These are phyloP conservation scores for Poa annua DNA, from an alignment of 176 grass and related monocot genomes.

Conservation along the genomic window DNA sequence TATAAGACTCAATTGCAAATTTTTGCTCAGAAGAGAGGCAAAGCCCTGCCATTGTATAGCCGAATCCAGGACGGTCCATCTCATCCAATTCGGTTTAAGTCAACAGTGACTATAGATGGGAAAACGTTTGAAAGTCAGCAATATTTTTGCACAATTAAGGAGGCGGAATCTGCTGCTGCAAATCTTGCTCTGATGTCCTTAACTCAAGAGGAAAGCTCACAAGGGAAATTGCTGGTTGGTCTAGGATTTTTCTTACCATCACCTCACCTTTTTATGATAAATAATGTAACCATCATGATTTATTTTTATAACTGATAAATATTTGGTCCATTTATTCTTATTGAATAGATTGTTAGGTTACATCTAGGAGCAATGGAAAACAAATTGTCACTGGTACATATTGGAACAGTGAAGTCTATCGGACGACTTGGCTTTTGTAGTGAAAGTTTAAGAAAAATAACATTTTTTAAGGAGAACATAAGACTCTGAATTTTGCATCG, in stretches of 20 bases:
- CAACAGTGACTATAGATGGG: conserved; percentile 68
- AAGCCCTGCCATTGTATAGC: conserved; percentile 54
- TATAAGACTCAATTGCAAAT: conserved; percentile 72
- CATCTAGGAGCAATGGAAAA: conserved; percentile 1
- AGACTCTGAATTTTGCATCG: background rate
- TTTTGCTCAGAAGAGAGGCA: conserved; percentile 69
- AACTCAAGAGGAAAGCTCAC: conserved; percentile 53
- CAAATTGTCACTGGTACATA: background rate
- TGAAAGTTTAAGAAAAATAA: conserved; percentile 7
- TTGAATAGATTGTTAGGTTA: conserved; percentile 18
- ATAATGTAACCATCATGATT: background rate
- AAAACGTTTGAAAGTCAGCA: conserved; percentile 64
- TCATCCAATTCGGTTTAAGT: conserved; percentile 63
- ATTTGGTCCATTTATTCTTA: background rate
- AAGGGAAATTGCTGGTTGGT: conserved; percentile 46
- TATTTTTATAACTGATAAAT: conserved; percentile 5
- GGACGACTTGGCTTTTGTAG: conserved; percentile 4
- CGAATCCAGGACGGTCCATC: conserved; percentile 35
- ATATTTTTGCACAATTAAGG: conserved; percentile 54
- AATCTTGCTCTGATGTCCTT: conserved; percentile 70
- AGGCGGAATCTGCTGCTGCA: conserved; percentile 77
- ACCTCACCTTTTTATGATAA: conserved; percentile 23
- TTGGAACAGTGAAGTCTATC: conserved; percentile 9
- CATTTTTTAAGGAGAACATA: conserved; percentile 5
- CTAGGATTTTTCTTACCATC: conserved; percentile 24